Conservation (phyloP, 306 rosid species). For the barrel medic (Medicago truncatula) region DNA sequence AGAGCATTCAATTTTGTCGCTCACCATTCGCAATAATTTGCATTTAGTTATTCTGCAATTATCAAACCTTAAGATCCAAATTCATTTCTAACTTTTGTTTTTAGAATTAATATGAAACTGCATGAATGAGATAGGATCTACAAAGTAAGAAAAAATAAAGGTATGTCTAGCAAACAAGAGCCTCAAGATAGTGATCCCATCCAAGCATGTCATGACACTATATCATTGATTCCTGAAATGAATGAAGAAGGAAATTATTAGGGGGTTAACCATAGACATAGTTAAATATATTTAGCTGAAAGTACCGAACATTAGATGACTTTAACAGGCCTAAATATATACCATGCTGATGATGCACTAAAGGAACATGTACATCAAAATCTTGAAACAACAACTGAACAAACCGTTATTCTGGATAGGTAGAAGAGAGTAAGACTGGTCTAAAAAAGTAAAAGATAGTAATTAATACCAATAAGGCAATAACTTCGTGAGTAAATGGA, state of each 20-base stretch:
- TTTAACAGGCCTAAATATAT: not conserved
- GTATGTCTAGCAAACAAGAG: constrained; percentile 14
- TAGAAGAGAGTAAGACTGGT: not conserved
- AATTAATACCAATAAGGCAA: not conserved
- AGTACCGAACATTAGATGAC: not conserved
- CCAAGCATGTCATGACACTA: constrained; percentile 34
- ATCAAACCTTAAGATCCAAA: constrained; percentile 12
- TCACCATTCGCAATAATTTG: constrained; percentile 14
- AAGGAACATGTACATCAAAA: constrained; percentile 17
- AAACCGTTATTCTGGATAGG: too few relatives aligned
- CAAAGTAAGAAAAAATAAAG: constrained; percentile 21
- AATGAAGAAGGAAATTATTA: constrained; percentile 36
- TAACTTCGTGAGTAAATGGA: not conserved
- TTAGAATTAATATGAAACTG: not conserved
- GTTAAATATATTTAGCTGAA: not conserved
- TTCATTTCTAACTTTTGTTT: constrained; percentile 21
- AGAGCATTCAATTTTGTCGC: constrained; percentile 17
- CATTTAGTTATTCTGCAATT: constrained; percentile 8
- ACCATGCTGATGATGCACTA: not conserved
- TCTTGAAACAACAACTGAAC: not conserved
- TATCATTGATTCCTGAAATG: constrained; percentile 44
- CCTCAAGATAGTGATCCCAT: constrained; percentile 26
- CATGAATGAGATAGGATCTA: constrained; percentile 30
- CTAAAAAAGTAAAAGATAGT: not conserved
- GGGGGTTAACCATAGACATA: constrained; percentile 1